phyloP scores from a whole-genome alignment of 768 basidiomycete species.

The Imleria badia region DNA sequence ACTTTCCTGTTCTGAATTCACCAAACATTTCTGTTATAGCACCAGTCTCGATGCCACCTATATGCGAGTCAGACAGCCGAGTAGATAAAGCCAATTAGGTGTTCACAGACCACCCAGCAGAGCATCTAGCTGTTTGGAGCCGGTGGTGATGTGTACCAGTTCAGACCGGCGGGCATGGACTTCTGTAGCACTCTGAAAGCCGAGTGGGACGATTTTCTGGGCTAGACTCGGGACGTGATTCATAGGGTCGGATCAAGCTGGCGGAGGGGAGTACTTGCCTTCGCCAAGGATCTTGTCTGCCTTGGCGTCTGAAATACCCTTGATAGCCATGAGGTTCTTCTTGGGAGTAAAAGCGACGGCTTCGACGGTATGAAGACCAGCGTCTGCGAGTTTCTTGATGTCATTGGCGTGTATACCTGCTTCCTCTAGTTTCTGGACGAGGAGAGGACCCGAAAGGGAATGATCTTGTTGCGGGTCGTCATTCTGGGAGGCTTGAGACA shows the following conservation, averaged over 20 bases:
- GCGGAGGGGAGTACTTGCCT: constrained; percentile 49
- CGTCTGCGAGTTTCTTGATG: constrained; percentile 92
- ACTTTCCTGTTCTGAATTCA: constrained; percentile 98
- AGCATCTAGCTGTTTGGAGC: constrained; percentile 93
- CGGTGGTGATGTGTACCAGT: constrained; percentile 94
- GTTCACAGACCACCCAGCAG: constrained; percentile 75
- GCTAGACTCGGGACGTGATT: constrained; percentile 46
- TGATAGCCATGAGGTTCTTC: constrained; percentile 85
- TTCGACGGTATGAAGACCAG: constrained; percentile 92
- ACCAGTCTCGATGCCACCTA: constrained; percentile 96
- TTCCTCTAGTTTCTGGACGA: constrained; percentile 83
- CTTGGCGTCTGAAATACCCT: constrained; percentile 95
- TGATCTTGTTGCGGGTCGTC: constrained; percentile 51
- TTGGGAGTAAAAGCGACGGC: constrained; percentile 96
- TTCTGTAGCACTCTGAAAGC: constrained; percentile 98
- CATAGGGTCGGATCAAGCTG: not conserved
- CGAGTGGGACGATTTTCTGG: constrained; percentile 93
- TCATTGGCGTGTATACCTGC: constrained; percentile 87
- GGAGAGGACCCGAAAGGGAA: constrained; percentile 74
- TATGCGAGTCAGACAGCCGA: constrained; percentile 15
- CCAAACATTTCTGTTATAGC: constrained; percentile 98
- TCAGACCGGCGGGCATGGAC: constrained; percentile 94
- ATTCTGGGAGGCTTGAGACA: constrained; percentile 52
- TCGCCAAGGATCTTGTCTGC: constrained; percentile 94
- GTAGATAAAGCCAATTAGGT: not conserved